phyloP scores from a whole-genome alignment of 2,329 filamentous ascomycete species.

The Cladorrhinum sp. region DNA sequence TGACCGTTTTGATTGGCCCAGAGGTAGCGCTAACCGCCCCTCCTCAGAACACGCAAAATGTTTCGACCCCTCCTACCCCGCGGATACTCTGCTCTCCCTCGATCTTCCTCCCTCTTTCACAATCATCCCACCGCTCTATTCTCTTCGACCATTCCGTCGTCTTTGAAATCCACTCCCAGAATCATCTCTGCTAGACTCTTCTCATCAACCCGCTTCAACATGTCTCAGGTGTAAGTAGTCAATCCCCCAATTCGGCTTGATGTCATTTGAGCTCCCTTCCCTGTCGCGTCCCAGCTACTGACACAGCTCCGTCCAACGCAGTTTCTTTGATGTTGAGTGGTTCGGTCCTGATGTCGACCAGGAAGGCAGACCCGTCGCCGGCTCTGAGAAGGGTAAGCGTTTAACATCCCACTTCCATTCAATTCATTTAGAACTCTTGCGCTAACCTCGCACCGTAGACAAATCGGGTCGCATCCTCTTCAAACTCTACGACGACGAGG shows the following conservation, averaged over 20 bases:
- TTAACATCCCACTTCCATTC: slow-evolving; percentile 1
- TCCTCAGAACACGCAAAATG: slow-evolving; percentile 30
- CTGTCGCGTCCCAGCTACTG: neutral
- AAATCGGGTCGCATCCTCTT: slow-evolving; percentile 82
- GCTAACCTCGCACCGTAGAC: slow-evolving; percentile 44
- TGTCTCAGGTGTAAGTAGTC: slow-evolving; percentile 68
- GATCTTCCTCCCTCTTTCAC: slow-evolving; percentile 32
- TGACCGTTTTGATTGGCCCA: slow-evolving; percentile 24
- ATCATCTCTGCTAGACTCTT: slow-evolving; percentile 33
- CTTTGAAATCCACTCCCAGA: slow-evolving; percentile 36
- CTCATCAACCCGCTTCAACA: slow-evolving; percentile 53
- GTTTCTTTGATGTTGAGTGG: slow-evolving; percentile 73
- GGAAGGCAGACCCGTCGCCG: too few species aligned
- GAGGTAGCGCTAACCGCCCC: slow-evolving; percentile 25
- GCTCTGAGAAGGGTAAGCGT: slow-evolving; percentile 62
- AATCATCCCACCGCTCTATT: slow-evolving; percentile 32
- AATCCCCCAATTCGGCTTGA: neutral
- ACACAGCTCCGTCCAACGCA: slow-evolving; percentile 29
- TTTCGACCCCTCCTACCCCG: slow-evolving; percentile 42
- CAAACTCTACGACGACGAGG: slow-evolving; percentile 78
- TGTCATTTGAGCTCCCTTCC: slow-evolving; percentile 9
- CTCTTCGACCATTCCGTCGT: slow-evolving; percentile 34
- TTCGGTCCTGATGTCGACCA: slow-evolving; percentile 65
- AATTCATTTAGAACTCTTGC: slow-evolving; percentile 14
- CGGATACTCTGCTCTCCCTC: slow-evolving; percentile 36